Evolutionary conservation across 345 rosid genomes (phyloP), one percentile per base, ranked within the genome.

Genomic region (Luvunga scandens): DNA sequence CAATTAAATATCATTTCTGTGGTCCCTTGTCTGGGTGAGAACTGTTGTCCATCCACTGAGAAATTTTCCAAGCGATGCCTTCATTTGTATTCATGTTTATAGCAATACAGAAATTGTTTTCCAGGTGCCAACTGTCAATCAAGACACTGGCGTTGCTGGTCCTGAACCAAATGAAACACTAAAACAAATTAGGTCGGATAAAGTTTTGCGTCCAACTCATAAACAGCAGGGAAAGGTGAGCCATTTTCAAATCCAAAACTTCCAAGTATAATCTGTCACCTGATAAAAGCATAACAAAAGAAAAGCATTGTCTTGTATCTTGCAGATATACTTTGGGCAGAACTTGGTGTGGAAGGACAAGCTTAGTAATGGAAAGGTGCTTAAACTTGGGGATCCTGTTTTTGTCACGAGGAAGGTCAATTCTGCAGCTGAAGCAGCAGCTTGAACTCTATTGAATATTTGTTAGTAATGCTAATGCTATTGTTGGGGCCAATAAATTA

Each of bases 311-410:
- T 53, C 50, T 45, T 45, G 78, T 57, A 38, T 33, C 57, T 61
- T 81, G 81, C 93, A 93, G 98, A 72, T 89, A 61, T 95, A 87
- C 89, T 91, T 95, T 64, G 99, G 99, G 60, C 94, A 90, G 85
- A 89, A 91, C 88, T 62, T 95, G 78, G 88, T 95, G 59, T 91
- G 93, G 89, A 90, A 90, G 83, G 89, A 91, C 75, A 69, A 16
- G 66, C 33, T 42, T 5, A 45, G 48, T 0, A 80, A 73, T 56
- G 89, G 89, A 36, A 89, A 83, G 59, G 64, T 86, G 31, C 76
- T 95, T 50, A 84, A 87, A 60, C 87, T 93, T 14, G 97, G 96
- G 75, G 98, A 95, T 88, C 81, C 92, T 56, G 81, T 95, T 68
- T 38, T 76, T 60, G 93, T 90, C 38, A 39, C 88, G 19, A 83